Percentiles rank a stretch among this genome's conserved stretches.
Conservation (phyloP, 2,329 filamentous ascomycete species). For the Cladosporium oxysporum region DNA sequence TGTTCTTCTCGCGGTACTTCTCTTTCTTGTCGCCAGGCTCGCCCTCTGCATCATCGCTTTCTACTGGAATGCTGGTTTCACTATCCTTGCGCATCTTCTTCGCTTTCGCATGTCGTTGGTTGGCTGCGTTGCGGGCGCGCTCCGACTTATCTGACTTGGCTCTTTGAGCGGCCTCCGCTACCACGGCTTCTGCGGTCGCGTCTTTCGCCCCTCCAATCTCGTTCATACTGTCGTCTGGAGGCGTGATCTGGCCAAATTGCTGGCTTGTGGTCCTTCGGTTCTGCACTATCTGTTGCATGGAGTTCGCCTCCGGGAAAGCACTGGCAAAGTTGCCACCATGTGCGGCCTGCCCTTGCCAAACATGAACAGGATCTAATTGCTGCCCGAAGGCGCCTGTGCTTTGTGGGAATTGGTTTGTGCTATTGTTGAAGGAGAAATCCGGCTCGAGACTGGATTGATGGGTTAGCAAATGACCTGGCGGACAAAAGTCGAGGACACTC, state of each 20-base stretch:
- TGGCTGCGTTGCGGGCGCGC: slow-evolving; percentile 35
- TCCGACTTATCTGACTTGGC: slow-evolving; percentile 31
- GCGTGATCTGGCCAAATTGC: slow-evolving; percentile 42
- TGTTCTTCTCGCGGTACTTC: slow-evolving; percentile 68
- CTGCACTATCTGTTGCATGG: slow-evolving; percentile 26
- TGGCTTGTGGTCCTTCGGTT: slow-evolving; percentile 27
- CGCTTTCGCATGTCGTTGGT: slow-evolving; percentile 33
- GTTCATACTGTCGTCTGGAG: slow-evolving; percentile 35
- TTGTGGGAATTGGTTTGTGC: not conserved
- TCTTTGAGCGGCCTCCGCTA: slow-evolving; percentile 14
- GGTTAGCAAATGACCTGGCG: slow-evolving; percentile 3
- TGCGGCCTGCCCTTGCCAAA: slow-evolving; percentile 12
- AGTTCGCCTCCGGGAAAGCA: slow-evolving; percentile 9
- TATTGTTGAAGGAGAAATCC: not conserved
- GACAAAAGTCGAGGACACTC: not conserved
- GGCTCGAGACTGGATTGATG: slow-evolving; percentile 13
- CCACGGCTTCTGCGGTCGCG: not conserved
- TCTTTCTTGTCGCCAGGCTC: slow-evolving; percentile 50
- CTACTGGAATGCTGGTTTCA: slow-evolving; percentile 15
- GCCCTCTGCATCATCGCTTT: slow-evolving; percentile 21
- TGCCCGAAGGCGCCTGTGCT: not conserved
- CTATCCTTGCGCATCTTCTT: slow-evolving; percentile 31
- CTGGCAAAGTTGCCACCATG: slow-evolving; percentile 21
- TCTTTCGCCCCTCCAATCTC: slow-evolving; percentile 19
- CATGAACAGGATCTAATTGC: slow-evolving; percentile 3